Evolutionary conservation across 192 early-diverging fungal genomes (phyloP), one percentile per base, ranked within the genome.

Genomic region (Coemansia sp.): DNA sequence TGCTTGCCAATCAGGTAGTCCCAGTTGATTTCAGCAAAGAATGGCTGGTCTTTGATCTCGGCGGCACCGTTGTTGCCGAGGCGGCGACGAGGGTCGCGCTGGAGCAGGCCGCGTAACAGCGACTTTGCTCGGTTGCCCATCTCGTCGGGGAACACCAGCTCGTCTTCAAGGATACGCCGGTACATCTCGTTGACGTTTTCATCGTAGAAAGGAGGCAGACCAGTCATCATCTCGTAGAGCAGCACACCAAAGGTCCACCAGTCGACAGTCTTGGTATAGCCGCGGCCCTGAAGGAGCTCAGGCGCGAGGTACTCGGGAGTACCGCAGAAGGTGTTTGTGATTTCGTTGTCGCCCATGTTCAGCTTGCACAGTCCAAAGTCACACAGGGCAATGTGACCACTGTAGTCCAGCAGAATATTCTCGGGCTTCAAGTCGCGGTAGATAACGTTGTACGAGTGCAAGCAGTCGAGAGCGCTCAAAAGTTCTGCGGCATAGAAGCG

Each of bases 301-400:
- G 92, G 94, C 0, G 97, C 94, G 55, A 99, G 90, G 77, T 98
- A 99, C 75, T 99, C 97, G n/a, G 97, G 97, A 11, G 97, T 99
- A 11, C 97, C 97, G 79, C 97, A 98, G 68, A 98, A 96, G 0
- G 96, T 97, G 78, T 92, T 89, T 33, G 97, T 98, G 41, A 90
- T 94, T 65, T 93, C 94, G 55, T 92, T 92, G 74, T 96, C 95
- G 36, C 90, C 92, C 92, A 97, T 98, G 75, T 96, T 94, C 46
- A 95, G 84, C 78, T 97, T 96, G 86, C 92, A 95, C 68, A 97
- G 86, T 2, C 96, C 97, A 81, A 96, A 94, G 85, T 99, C 97
- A 68, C 93, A 94, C 24, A 98, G 88, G 1, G 93, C 92, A 78
- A 97, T 96, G 78, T 99, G 96, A 47, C 96, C 97, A 33, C 90